Conservation (phyloP, 2,329 filamentous ascomycete species). For the Cytospora chrysosperma region DNA sequence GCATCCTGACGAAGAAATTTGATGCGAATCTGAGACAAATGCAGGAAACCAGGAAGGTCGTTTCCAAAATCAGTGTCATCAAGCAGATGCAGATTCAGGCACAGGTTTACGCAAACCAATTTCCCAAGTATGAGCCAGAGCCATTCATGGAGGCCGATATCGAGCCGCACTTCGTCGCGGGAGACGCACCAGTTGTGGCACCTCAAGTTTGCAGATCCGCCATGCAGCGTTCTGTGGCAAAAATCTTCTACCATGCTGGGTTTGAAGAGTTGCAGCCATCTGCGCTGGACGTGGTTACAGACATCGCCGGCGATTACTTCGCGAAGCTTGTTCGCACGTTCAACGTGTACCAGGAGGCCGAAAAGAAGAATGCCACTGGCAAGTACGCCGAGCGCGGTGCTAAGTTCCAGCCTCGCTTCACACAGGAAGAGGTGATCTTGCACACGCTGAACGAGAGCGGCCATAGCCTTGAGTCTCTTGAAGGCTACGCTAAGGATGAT, state of each 20-base stretch:
- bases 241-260: conserved; percentile 92
- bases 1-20: conserved; percentile 74
- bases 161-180: conserved; percentile 83
- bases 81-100: conserved; percentile 99
- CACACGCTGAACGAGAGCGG: conserved; percentile 86
- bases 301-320: conserved; percentile 88
- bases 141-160: conserved; percentile 86
- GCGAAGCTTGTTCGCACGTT: conserved; percentile 77
- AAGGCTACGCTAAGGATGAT: conserved; percentile 88
- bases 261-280: conserved; percentile 98
- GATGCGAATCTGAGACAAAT: conserved; percentile 91
- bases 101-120: conserved; percentile 97
- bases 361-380: conserved; percentile 63
- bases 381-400: conserved; percentile 40
- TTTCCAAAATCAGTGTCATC: conserved; percentile 93
- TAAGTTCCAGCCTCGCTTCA: conserved; percentile 65
- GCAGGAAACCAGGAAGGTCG: conserved; percentile 94
- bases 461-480: conserved; percentile 75
- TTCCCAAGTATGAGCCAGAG: conserved; percentile 90
- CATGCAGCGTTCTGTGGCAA: conserved; percentile 85
- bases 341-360: conserved; percentile 78
- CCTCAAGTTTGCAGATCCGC: conserved; percentile 78
- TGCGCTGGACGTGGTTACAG: conserved; percentile 84
- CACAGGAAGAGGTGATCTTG: conserved; percentile 79
- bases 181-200: conserved; percentile 85